Evolutionary conservation across 495 filamentous ascomycete genomes (phyloP).

Genomic region (Friedmanniomyces simplex): DNA sequence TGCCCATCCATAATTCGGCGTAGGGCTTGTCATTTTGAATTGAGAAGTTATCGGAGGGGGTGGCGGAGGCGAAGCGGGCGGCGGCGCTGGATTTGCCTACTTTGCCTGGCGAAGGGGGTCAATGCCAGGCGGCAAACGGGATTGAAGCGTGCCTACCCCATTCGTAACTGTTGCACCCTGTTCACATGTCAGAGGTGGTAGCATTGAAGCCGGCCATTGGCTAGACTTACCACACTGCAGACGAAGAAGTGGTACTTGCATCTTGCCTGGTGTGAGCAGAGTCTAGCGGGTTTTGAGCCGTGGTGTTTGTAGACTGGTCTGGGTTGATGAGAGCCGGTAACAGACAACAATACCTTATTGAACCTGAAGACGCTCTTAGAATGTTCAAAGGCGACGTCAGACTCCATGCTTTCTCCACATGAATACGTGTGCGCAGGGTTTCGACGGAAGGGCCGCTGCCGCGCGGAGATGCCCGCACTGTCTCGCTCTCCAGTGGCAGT

Average conservation of each 20-base stretch:
- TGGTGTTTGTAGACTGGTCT: too few relatives aligned
- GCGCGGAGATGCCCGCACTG: too few relatives aligned
- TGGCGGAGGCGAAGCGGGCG: constrained; percentile 27
- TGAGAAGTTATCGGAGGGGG: constrained; percentile 26
- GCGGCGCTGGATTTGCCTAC: constrained; percentile 61
- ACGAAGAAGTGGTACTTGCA: constrained; percentile 77
- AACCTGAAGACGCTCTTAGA: too few relatives aligned
- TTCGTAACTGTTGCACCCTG: constrained; percentile 93
- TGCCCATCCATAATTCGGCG: constrained; percentile 90
- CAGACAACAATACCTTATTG: too few relatives aligned
- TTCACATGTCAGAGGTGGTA: background rate
- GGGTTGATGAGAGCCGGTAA: too few relatives aligned
- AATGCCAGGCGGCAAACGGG: background rate
- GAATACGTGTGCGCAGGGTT: too few relatives aligned
- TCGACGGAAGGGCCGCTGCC: too few relatives aligned
- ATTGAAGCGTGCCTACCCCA: constrained; percentile 54
- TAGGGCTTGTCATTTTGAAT: constrained; percentile 35
- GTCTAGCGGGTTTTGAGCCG: too few relatives aligned
- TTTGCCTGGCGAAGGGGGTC: constrained; percentile 27
- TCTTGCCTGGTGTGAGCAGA: constrained; percentile 29
- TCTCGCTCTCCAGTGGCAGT: too few relatives aligned
- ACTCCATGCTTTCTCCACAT: too few relatives aligned
- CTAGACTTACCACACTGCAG: constrained; percentile 72
- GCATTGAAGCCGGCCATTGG: background rate
- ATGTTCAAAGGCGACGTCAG: too few relatives aligned